phyloP scores from a whole-genome alignment of 2,329 filamentous ascomycete genomes.

The Hypocrella siamensis region DNA sequence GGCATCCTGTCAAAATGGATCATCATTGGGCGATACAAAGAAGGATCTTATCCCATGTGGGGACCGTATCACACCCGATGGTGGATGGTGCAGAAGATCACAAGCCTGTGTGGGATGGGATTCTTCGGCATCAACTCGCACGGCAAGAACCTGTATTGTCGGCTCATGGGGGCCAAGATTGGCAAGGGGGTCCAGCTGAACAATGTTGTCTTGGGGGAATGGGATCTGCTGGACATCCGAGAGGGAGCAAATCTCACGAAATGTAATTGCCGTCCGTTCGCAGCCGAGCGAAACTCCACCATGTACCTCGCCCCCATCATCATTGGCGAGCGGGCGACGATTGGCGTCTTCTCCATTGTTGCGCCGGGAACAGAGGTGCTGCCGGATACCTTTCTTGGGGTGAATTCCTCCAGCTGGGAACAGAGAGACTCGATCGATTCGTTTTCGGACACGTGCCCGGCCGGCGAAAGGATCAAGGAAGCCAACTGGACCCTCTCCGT shows the following conservation, averaged over 20 bases:
- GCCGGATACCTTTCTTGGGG: constrained; percentile 33
- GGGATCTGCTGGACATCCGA: constrained; percentile 36
- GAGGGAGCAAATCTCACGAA: constrained; percentile 30
- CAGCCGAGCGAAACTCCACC: constrained; percentile 35
- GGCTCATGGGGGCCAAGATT: constrained; percentile 35
- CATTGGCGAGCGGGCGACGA: constrained; percentile 28
- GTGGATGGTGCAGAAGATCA: constrained; percentile 41
- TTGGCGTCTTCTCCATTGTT: constrained; percentile 32
- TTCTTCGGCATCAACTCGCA: constrained; percentile 24
- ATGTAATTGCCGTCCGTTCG: constrained; percentile 35
- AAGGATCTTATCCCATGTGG: constrained; percentile 45
- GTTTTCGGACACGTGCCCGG: constrained; percentile 27
- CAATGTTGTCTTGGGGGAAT: constrained; percentile 32
- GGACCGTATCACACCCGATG: constrained; percentile 39
- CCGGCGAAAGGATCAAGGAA: constrained; percentile 19
- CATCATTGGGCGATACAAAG: constrained; percentile 33
- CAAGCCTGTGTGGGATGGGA: constrained; percentile 30
- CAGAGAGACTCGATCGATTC: constrained; percentile 19
- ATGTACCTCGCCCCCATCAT: constrained; percentile 38
- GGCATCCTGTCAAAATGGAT: constrained; percentile 37
- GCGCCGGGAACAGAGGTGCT: constrained; percentile 33
- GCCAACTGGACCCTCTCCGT: constrained; percentile 27
- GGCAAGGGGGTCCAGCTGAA: constrained; percentile 31
- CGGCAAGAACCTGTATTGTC: constrained; percentile 27
- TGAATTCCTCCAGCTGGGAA: constrained; percentile 43